Evolutionary conservation across 2,329 filamentous ascomycete genomes (phyloP), one percentile per base, ranked within the genome.

Genomic region (Cucurbitaria berberidis): DNA sequence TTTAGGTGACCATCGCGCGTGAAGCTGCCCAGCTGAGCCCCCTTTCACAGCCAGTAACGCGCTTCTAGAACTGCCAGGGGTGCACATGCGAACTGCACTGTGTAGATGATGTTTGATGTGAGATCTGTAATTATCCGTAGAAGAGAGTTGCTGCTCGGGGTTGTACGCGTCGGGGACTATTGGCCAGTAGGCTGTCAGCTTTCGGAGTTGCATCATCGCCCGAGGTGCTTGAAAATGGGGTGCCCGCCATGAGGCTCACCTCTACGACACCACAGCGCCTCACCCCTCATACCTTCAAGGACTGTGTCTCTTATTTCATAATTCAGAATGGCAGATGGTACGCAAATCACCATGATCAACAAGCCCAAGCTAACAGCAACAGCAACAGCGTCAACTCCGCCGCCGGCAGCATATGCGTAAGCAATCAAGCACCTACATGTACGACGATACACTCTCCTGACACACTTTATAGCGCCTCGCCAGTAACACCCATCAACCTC

Each of bases 311-410:
- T 30, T 5, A 18, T 16, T 19, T 16, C 51, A 51, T 5, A 18
- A 21, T 19, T 16, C 51, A 51, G 34, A 34, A 72, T 72, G 69
- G 60, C 67, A 53, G 69, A 71, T 47, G 42, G 69, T 70, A 55
- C 48, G 56, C 7, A n/a, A 5, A 11, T 9, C 29, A 11, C 11
- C 11, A n/a, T 35, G 19, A n/a, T 11, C 9, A 11, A 16, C 34
- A 32, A 19, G 21, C 45, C 46, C 32, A 47, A 49, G n/a, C 56
- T 56, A 47, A 66, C 45, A 48, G 44, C 85, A 84, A 6, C 85
- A 29, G 44, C 85, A 84, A 6, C 85, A 29, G 86, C 86, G 66
- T 82, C 83, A 44, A 88, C 85, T 83, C 84, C 88, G 57, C 81
- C 77, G 15, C 74, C 72, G 44, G 76, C 75, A 45, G 66, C 78